Base-by-base conservation (phyloP, 2,329 filamentous ascomycete genomes). In the Cryphonectria carpinicola region DNA sequence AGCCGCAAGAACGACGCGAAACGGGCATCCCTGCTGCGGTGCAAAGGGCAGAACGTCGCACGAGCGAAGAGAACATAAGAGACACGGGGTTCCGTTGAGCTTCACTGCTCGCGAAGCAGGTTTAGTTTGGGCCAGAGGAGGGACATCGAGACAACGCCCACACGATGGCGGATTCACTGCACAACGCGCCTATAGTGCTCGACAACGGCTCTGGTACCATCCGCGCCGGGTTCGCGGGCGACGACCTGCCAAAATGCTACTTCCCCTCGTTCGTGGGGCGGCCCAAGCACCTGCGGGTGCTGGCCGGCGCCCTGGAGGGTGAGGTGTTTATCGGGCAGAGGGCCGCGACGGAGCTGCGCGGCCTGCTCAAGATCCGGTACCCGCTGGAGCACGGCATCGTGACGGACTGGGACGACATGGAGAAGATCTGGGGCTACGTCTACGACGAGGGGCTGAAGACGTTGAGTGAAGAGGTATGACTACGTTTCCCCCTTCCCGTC, bases 381-480 rank as follows among this genome's bases (percentile, higher is more conserved):
- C 96, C 96, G 61, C 85, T 99, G 69, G 96, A 98, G 84, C 96
- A 99, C 81, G 96, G 96, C 76, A 97, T 99, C 77, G 96, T 99
- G 74, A 99, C 96, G 76, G 94, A 99, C 82, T 99, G 96, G 96
- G 96, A 98, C 80, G 96, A 99, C 79, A 99, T 99, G 96, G 96
- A 99, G 85, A 91, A 94, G 84, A 99, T 99, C 83, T 99, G 96
- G 96, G 93, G 97, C 78, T 96, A 97, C 79, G 94, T 99, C 67
- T 99, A 98, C 81, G 93, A 93, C 70, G 95, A 98, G 79, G 96
- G 97, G 74, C 82, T 99, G 77, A 98, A 98, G 85, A 97, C 95
- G 65, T 87, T 98, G 79, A 98, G 95, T 82, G 96, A 99, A 87
- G 96, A 99, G 88, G 93, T 95, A 81, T 80, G 84, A 75, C 22